Percentiles rank a stretch among this genome's conserved stretches.
Conservation (phyloP, 176 grass and related monocot species). For the Pharus latifolius region DNA sequence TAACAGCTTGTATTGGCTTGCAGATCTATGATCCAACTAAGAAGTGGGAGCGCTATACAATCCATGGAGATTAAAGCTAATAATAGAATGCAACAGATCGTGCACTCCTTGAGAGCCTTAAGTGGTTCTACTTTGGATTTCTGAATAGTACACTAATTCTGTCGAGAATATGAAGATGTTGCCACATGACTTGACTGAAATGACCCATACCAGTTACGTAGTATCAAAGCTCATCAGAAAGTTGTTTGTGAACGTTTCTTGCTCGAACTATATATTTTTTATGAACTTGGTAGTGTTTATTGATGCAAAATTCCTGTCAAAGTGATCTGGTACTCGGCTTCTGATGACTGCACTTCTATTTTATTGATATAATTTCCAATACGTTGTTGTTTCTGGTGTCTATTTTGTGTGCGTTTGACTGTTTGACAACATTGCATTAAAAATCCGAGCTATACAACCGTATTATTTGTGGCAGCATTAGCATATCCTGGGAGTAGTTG, state of each 20-base stretch:
- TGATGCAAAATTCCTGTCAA: background rate
- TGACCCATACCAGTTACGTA: too few species aligned
- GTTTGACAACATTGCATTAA: background rate
- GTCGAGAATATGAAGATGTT: background rate
- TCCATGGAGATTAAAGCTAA: constrained; percentile 69
- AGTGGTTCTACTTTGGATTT: background rate
- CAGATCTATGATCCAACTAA: constrained; percentile 99
- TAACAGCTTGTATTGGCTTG: constrained; percentile 9
- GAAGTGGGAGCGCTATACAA: constrained; percentile 97
- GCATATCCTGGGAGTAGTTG: too few species aligned
- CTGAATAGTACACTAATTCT: background rate
- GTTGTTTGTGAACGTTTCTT: background rate
- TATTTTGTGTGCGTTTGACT: too few species aligned
- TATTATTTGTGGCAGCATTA: too few species aligned
- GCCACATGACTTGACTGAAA: background rate
- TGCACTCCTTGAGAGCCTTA: background rate
- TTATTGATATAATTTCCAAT: background rate
- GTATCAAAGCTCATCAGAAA: background rate
- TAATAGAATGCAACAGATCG: background rate
- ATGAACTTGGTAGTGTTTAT: background rate
- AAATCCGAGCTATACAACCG: too few species aligned
- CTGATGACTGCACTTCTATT: background rate
- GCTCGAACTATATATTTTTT: background rate
- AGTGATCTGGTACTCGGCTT: background rate
- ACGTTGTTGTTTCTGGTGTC: background rate